Conservation (phyloP, 148 eudicot genomes). For the Selenicereus undatus region DNA sequence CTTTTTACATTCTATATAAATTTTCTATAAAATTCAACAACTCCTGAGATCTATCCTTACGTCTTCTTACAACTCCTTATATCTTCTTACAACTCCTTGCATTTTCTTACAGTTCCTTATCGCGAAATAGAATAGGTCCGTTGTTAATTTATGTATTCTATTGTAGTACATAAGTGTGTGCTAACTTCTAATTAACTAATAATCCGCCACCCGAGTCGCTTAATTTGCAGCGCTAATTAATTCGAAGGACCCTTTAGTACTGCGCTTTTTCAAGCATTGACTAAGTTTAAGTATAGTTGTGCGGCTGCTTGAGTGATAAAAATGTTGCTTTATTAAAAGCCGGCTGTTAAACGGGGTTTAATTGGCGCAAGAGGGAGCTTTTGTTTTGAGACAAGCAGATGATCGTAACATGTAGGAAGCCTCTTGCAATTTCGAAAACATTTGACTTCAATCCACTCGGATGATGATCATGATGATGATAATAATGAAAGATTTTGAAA, state of each 20-base stretch:
- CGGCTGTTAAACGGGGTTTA: background rate
- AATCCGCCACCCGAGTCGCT: background rate
- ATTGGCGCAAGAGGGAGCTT: background rate
- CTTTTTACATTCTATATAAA: too few species aligned
- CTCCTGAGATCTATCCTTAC: too few species aligned
- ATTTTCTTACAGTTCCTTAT: too few species aligned
- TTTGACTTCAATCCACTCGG: background rate
- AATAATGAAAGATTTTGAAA: background rate
- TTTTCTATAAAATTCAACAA: too few species aligned
- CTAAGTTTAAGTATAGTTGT: background rate
- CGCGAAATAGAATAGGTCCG: too few species aligned
- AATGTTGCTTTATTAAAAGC: background rate
- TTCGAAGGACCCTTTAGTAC: background rate
- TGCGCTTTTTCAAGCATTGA: background rate
- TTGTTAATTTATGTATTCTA: too few species aligned
- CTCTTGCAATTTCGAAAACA: background rate
- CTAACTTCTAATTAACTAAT: background rate
- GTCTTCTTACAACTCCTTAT: too few species aligned
- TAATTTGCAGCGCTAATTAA: background rate
- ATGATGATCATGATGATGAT: slow-evolving; percentile 1
- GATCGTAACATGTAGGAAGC: background rate
- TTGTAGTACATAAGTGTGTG: too few species aligned
- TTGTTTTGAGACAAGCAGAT: background rate
- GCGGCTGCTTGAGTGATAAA: background rate
- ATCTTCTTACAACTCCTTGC: too few species aligned